Percentiles rank a stretch among this genome's conserved stretches.
Evolutionary conservation across 1,284 basidiomycete species (phyloP).

Genomic region (Mycena citricolor): DNA sequence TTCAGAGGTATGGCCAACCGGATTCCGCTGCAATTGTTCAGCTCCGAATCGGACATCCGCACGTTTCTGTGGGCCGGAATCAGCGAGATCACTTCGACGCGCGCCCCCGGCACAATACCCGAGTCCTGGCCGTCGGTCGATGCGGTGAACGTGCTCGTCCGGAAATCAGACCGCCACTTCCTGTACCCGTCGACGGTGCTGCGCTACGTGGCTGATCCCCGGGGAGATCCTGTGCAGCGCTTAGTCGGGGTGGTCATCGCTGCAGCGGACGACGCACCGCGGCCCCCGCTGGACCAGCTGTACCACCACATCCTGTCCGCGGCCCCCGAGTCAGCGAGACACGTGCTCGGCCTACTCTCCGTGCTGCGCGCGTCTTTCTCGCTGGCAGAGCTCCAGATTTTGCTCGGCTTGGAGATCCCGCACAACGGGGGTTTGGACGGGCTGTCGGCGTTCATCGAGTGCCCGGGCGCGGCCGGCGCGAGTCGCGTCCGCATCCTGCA

Average conservation of each 20-base stretch:
- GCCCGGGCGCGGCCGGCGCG: neutral
- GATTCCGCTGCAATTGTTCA: conserved; percentile 16
- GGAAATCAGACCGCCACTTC: conserved; percentile 20
- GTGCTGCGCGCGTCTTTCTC: conserved; percentile 8
- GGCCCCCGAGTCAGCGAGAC: neutral
- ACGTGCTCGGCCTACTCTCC: conserved; percentile 9
- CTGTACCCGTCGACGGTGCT: conserved; percentile 18
- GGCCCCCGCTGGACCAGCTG: conserved; percentile 16
- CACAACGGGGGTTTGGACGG: neutral
- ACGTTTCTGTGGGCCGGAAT: conserved; percentile 11
- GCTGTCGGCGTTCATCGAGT: conserved; percentile 4
- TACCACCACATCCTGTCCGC: conserved; percentile 18
- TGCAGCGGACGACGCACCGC: conserved; percentile 2
- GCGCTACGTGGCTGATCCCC: conserved; percentile 13
- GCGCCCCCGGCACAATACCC: conserved; percentile 1
- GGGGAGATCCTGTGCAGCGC: conserved; percentile 9
- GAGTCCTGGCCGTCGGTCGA: conserved; percentile 18
- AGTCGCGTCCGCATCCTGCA: conserved; percentile 9
- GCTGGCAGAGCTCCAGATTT: neutral
- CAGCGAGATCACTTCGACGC: conserved; percentile 15
- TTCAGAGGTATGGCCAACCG: conserved; percentile 15
- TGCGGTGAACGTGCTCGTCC: conserved; percentile 17
- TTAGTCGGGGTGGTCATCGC: conserved; percentile 15
- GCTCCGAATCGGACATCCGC: conserved; percentile 15
- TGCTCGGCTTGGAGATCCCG: neutral